Percentiles rank a stretch among this genome's conserved stretches.
phyloP scores from a whole-genome alignment of 2,329 filamentous ascomycete species.

The Exserohilum turcica region DNA sequence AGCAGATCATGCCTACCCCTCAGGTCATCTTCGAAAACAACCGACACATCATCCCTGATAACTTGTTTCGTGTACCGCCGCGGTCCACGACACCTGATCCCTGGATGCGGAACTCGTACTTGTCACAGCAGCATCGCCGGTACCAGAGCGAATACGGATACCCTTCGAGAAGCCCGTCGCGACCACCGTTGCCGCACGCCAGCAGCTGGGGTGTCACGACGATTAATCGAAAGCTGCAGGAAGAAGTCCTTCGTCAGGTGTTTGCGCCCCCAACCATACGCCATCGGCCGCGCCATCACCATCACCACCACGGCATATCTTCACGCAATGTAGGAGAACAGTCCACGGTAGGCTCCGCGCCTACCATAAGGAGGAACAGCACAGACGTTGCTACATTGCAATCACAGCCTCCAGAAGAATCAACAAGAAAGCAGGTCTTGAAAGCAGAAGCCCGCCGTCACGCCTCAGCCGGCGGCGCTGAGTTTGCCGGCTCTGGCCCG shows the following conservation, averaged over 20 bases:
- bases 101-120: conserved; percentile 37
- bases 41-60: conserved; percentile 86
- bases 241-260: conserved; percentile 90
- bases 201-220: conserved; percentile 86
- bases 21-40: conserved; percentile 96
- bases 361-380: conserved; percentile 46
- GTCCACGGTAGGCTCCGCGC: conserved; percentile 40
- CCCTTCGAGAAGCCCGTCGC: conserved; percentile 26
- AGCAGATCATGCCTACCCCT: conserved; percentile 75
- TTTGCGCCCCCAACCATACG: conserved; percentile 84
- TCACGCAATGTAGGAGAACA: conserved; percentile 46
- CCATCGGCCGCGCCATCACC: conserved; percentile 74
- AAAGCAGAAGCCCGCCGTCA: conserved; percentile 49
- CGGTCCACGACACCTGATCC: conserved; percentile 48
- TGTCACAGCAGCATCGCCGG: conserved; percentile 42
- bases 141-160: conserved; percentile 44
- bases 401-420: conserved; percentile 38
- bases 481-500: conserved; percentile 16
- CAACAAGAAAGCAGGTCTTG: conserved; percentile 51
- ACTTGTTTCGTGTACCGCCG: conserved; percentile 71
- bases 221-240: conserved; percentile 84
- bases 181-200: conserved; percentile 55
- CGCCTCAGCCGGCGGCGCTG: conserved; percentile 24
- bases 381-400: conserved; percentile 43
- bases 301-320: conserved; percentile 68